These are phyloP conservation scores for Suhomyces emberorum DNA, from an alignment of 805 yeast species.

Conservation along the genomic window DNA sequence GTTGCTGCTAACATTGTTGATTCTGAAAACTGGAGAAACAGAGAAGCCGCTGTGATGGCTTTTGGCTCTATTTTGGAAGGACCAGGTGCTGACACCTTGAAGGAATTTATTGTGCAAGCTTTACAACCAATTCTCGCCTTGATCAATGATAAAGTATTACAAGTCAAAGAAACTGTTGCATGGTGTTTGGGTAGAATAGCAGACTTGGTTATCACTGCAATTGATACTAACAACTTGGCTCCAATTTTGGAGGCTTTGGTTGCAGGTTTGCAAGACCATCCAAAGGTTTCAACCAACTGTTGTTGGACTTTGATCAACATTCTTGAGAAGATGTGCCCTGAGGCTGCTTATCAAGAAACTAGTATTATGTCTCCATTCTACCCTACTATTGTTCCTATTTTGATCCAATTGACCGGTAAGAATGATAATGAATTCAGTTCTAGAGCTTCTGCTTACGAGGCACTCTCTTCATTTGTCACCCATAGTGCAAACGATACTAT, in stretches of 20 bases:
- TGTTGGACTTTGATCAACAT: slow-evolving; percentile 96
- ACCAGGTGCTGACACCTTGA: slow-evolving; percentile 72
- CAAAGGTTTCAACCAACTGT: slow-evolving; percentile 93
- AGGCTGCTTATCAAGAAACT: slow-evolving; percentile 46
- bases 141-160: slow-evolving; percentile 71
- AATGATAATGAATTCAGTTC: slow-evolving; percentile 81
- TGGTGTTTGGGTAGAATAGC: slow-evolving; percentile 98
- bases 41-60: slow-evolving; percentile 99
- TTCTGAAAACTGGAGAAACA: slow-evolving; percentile 63
- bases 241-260: slow-evolving; percentile 69
- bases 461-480: slow-evolving; percentile 76
- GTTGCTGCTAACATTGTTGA: slow-evolving; percentile 69
- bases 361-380: slow-evolving; percentile 76
- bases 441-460: slow-evolving; percentile 96
- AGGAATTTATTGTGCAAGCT: slow-evolving; percentile 73
- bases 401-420: slow-evolving; percentile 66
- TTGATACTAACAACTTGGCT: slow-evolving; percentile 67
- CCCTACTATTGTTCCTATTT: slow-evolving; percentile 61
- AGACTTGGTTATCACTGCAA: slow-evolving; percentile 75
- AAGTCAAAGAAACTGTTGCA: slow-evolving; percentile 94
- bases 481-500: slow-evolving; percentile 70
- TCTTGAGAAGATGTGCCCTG: slow-evolving; percentile 71
- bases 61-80: slow-evolving; percentile 97
- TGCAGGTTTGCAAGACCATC: slow-evolving; percentile 83
- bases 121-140: slow-evolving; percentile 70